phyloP scores from a whole-genome alignment of 2,329 filamentous ascomycete species.

The Tolypocladium guangdongense region DNA sequence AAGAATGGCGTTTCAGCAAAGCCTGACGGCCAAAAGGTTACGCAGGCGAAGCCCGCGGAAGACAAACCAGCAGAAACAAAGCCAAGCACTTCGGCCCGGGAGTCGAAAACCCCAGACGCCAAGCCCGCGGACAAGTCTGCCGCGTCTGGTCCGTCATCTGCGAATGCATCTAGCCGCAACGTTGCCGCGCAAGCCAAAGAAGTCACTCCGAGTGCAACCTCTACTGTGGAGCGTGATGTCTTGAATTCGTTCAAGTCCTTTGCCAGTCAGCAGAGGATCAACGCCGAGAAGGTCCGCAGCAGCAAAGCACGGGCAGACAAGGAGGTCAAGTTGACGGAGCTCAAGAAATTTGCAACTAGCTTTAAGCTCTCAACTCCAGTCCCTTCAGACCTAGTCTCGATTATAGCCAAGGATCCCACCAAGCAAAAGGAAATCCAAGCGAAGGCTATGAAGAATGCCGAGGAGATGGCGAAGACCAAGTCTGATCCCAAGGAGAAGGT shows the following conservation, averaged over 20 bases:
- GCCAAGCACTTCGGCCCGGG: slow-evolving; percentile 7
- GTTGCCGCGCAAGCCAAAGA: slow-evolving; percentile 29
- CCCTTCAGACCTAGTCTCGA: slow-evolving; percentile 81
- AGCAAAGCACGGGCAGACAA: slow-evolving; percentile 64
- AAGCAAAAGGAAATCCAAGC: slow-evolving; percentile 92
- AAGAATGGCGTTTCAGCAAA: slow-evolving; percentile 20
- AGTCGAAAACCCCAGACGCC: slow-evolving; percentile 18
- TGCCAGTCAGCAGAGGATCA: slow-evolving; percentile 43
- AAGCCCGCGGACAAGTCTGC: slow-evolving; percentile 16
- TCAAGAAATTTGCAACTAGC: slow-evolving; percentile 87
- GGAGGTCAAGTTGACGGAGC: slow-evolving; percentile 81
- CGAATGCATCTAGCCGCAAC: slow-evolving; percentile 26
- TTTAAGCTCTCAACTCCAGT: slow-evolving; percentile 95
- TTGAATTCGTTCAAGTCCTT: slow-evolving; percentile 54
- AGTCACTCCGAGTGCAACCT: slow-evolving; percentile 30
- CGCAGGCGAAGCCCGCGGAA: slow-evolving; percentile 18
- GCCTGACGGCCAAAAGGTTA: slow-evolving; percentile 13
- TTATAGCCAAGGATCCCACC: slow-evolving; percentile 89
- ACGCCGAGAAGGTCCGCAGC: slow-evolving; percentile 43
- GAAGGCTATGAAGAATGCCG: slow-evolving; percentile 68
- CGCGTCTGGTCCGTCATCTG: slow-evolving; percentile 18
- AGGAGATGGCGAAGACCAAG: slow-evolving; percentile 49
- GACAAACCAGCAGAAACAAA: slow-evolving; percentile 22
- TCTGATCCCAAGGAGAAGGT: slow-evolving; percentile 33
- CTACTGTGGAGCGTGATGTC: slow-evolving; percentile 51